Conservation (phyloP, 345 rosid genomes). For the Eucalyptus paniculata region DNA sequence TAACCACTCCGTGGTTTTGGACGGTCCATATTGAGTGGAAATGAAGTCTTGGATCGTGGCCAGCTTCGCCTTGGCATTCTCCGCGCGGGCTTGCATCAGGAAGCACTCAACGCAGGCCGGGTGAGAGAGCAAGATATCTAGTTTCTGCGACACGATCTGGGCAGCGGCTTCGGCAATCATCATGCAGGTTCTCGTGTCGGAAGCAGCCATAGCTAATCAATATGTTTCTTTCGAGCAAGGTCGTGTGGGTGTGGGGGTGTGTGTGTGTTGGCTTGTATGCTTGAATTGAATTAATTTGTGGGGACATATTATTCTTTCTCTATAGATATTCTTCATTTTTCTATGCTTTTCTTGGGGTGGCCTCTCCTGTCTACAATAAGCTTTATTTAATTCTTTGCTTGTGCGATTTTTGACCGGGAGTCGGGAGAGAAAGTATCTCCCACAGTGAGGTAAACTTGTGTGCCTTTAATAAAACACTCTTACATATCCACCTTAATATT, state of each 20-base stretch:
- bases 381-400: neutral
- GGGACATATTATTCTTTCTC: neutral
- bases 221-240: neutral
- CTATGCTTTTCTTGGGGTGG: no score
- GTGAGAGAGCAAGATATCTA: neutral
- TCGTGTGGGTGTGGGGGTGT: no score
- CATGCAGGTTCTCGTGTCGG: neutral
- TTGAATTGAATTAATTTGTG: neutral
- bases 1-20: neutral
- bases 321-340: neutral
- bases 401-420: neutral
- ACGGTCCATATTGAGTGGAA: neutral
- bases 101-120: neutral
- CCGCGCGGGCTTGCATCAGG: neutral
- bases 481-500: no score
- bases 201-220: neutral
- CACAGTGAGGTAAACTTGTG: no score
- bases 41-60: neutral
- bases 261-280: neutral
- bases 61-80: neutral
- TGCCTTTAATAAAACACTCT: no score
- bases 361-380: no score
- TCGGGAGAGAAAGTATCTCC: no score
- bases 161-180: accelerated
- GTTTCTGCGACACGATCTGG: neutral